Percentiles rank a stretch among this genome's conserved stretches.
These are phyloP conservation scores for Paxillus ammoniavirescens DNA, from an alignment of 768 basidiomycete species.

Conservation along the genomic window DNA sequence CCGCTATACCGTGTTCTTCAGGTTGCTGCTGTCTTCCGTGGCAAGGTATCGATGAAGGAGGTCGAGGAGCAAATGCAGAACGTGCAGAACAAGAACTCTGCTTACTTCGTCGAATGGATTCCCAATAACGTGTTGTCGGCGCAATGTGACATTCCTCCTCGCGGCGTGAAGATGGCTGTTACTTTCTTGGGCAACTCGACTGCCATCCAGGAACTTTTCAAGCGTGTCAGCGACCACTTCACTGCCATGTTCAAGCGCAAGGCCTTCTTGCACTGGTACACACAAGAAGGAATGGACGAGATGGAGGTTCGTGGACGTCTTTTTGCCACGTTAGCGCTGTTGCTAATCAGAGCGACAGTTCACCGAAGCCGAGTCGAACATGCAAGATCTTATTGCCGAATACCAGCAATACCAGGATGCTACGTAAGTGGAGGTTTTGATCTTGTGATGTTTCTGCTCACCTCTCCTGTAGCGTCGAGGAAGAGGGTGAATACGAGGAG, in stretches of 20 bases:
- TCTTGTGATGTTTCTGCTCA: slow-evolving; percentile 9
- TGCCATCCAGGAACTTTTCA: slow-evolving; percentile 97
- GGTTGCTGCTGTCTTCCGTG: slow-evolving; percentile 97
- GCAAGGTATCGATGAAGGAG: slow-evolving; percentile 99
- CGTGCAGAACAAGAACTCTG: slow-evolving; percentile 96
- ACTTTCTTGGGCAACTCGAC: slow-evolving; percentile 98
- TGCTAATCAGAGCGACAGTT: slow-evolving; percentile 45
- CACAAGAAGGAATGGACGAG: slow-evolving; percentile 99
- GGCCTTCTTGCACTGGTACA: slow-evolving; percentile 99
- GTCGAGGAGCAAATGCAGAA: slow-evolving; percentile 99
- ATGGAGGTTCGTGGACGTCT: slow-evolving; percentile 63
- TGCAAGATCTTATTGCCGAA: slow-evolving; percentile 98
- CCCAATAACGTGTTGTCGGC: slow-evolving; percentile 98
- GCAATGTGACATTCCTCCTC: slow-evolving; percentile 96
- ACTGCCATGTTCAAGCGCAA: slow-evolving; percentile 99
- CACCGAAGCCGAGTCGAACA: slow-evolving; percentile 98
- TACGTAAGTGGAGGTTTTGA: slow-evolving; percentile 56
- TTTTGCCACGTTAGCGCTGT: not conserved
- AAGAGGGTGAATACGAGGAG: slow-evolving; percentile 89
- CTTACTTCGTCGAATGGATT: slow-evolving; percentile 99
- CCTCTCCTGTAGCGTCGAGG: slow-evolving; percentile 60
- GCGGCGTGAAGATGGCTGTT: slow-evolving; percentile 94
- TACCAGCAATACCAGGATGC: slow-evolving; percentile 97
- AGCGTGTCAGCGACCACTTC: slow-evolving; percentile 98
- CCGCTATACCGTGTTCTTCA: slow-evolving; percentile 20